These are phyloP conservation scores for Boletus rubropictus DNA, from an alignment of 768 basidiomycete species.

Conservation along the genomic window DNA sequence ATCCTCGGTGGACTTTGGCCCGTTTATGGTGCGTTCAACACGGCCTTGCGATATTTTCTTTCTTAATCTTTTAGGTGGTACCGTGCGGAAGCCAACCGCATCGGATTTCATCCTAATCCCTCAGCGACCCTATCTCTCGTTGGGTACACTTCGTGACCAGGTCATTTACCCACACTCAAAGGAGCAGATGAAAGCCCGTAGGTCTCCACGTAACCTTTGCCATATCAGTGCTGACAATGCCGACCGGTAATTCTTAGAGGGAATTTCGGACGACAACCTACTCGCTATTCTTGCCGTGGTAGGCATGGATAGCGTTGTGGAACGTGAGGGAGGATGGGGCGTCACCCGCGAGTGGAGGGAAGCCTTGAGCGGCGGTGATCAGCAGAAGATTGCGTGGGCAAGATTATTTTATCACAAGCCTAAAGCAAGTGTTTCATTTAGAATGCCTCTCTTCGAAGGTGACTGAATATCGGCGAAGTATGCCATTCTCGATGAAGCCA, in stretches of 20 bases:
- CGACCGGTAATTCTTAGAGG: too few relatives aligned
- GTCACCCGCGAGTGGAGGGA: constrained; percentile 89
- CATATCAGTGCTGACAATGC: constrained; percentile 5
- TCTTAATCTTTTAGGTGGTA: constrained; percentile 43
- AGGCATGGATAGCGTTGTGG: constrained; percentile 80
- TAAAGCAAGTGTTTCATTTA: constrained; percentile 47
- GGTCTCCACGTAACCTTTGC: constrained; percentile 23
- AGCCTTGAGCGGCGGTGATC: constrained; percentile 88
- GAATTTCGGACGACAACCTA: constrained; percentile 70
- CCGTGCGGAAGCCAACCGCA: constrained; percentile 84
- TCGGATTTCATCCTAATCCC: constrained; percentile 91
- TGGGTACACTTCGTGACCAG: constrained; percentile 92
- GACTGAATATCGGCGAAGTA: constrained; percentile 48
- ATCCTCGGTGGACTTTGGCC: constrained; percentile 97
- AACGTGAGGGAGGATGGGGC: constrained; percentile 97
- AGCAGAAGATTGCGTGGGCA: constrained; percentile 97
- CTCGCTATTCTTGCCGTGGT: constrained; percentile 67
- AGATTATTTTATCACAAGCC: constrained; percentile 93
- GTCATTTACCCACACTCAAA: constrained; percentile 91
- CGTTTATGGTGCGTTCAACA: constrained; percentile 38
- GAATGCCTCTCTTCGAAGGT: not conserved
- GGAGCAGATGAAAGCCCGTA: constrained; percentile 72
- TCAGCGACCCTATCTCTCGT: constrained; percentile 90
- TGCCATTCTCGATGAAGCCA: constrained; percentile 95
- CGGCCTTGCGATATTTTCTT: not conserved